Conservation (phyloP, 371 early-diverging fungal genomes). For the Coemansia sp. region DNA sequence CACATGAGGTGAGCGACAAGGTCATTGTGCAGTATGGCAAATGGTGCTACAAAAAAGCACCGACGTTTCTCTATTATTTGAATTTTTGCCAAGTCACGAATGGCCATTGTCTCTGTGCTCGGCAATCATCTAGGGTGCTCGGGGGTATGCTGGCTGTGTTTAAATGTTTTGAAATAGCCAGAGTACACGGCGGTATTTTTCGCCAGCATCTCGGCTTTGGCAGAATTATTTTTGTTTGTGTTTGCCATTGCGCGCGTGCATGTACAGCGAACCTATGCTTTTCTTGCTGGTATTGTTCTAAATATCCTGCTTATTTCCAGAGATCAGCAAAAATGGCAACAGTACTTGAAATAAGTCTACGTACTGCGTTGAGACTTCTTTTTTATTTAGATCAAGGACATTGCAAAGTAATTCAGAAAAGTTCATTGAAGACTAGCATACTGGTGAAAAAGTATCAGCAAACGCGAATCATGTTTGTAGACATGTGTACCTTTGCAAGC, state of each 20-base stretch:
- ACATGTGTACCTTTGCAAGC: not conserved
- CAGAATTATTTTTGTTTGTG: not conserved
- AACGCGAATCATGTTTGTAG: not conserved
- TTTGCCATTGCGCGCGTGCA: not conserved
- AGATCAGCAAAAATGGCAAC: not conserved
- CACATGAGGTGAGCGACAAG: not conserved
- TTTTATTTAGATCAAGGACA: not conserved
- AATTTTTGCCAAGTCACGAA: not conserved
- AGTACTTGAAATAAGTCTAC: not conserved
- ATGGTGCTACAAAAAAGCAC: not conserved
- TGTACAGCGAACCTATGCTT: not conserved
- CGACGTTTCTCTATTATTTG: not conserved
- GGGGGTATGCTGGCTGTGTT: not conserved
- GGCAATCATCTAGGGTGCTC: not conserved
- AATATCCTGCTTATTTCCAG: constrained; percentile 1
- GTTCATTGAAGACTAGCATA: not conserved
- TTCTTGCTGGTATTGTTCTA: not conserved
- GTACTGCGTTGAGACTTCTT: not conserved
- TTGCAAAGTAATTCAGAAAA: not conserved
- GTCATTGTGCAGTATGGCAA: not conserved
- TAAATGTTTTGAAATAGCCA: not conserved
- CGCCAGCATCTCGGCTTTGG: not conserved
- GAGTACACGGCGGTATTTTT: not conserved
- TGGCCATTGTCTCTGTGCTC: not conserved
- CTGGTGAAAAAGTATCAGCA: not conserved